Evolutionary conservation across 2,329 filamentous ascomycete genomes (phyloP), one percentile per base, ranked within the genome.

Genomic region (Penicillium sp.): DNA sequence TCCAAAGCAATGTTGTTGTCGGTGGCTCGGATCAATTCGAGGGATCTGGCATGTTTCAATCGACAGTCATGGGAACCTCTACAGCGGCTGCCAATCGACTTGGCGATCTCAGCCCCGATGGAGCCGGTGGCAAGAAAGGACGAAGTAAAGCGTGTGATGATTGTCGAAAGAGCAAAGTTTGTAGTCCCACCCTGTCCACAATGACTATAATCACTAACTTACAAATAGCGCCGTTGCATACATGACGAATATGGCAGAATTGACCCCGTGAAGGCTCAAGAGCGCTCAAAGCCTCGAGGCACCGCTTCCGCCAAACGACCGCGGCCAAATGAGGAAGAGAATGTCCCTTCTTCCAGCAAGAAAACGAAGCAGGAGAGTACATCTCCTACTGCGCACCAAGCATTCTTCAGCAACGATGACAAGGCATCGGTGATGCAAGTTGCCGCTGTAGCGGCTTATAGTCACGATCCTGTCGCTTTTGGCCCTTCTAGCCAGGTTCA

Each of bases 111-210:
- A 71, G 68, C 38, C 67, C 68, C 9, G 68, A 72, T 38, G 71
- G 70, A 24, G 43, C 54, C 4, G 69, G 80, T 53, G 76, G 75
- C 42, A 79, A 83, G 70, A 82, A 83, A 65, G 78, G 82, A 53
- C 71, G 84, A 61, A 85, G 79, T 62, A 86, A 85, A 68, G 84
- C 84, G 41, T 87, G 84, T 65, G 78, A 83, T 53, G 83, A 86
- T 61, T 87, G 84, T 69, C 80, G 84, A 42, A 86, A 85, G 67
- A 85, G 83, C 76, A 86, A 86, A 77, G 84, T 85, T 66, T 69
- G 79, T 70, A 38, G 31, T 46, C 23, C 39, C 15, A 18, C 10
- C 5, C 13, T 26, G 36, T 24, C 36, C 12, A 29, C 16, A 51
- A 42, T 47, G 33, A 21, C 46, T 39, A 39, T 21, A 34, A 48